phyloP scores from a whole-genome alignment of 108 stramenopile genomes.

The Skeletonema marinoi region DNA sequence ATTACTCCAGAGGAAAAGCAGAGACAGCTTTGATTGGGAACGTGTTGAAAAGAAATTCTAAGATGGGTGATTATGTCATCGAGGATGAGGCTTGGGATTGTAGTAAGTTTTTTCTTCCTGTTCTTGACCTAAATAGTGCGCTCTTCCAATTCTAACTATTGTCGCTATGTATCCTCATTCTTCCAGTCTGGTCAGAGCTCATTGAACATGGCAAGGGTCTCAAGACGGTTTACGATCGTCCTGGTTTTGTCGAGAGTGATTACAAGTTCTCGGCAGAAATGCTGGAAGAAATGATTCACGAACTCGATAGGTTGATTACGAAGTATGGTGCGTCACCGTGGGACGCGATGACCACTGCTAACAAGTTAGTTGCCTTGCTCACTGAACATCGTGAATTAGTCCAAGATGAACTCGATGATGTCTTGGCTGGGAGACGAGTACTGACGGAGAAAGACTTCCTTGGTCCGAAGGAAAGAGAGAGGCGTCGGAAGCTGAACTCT shows the following conservation, averaged over 20 bases:
- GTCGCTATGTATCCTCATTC: neutral
- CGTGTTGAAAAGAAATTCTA: conserved; percentile 1
- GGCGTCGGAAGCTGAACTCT: neutral
- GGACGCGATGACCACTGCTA: conserved; percentile 23
- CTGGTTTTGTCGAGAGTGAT: neutral
- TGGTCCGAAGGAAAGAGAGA: conserved; percentile 11
- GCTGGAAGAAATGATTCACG: conserved; percentile 30
- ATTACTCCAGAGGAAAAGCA: conserved; percentile 9
- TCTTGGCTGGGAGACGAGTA: conserved; percentile 13
- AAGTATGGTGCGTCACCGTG: conserved; percentile 31
- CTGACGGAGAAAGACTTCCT: conserved; percentile 33
- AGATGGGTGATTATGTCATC: conserved; percentile 32
- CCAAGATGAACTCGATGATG: conserved; percentile 28
- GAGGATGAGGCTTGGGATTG: conserved; percentile 40
- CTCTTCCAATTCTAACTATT: neutral
- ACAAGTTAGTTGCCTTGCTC: conserved; percentile 31
- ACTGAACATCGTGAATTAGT: conserved; percentile 16
- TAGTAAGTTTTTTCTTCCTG: neutral
- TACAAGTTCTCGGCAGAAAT: conserved; percentile 10
- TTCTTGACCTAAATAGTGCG: neutral
- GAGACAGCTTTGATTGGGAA: conserved; percentile 31
- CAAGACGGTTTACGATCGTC: conserved; percentile 16
- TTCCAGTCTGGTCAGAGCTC: conserved; percentile 27
- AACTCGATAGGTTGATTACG: conserved; percentile 28
- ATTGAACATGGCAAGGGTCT: conserved; percentile 29